These are phyloP conservation scores for Byssothecium circinans DNA, from an alignment of 2,329 filamentous ascomycete genomes.

Conservation along the genomic window DNA sequence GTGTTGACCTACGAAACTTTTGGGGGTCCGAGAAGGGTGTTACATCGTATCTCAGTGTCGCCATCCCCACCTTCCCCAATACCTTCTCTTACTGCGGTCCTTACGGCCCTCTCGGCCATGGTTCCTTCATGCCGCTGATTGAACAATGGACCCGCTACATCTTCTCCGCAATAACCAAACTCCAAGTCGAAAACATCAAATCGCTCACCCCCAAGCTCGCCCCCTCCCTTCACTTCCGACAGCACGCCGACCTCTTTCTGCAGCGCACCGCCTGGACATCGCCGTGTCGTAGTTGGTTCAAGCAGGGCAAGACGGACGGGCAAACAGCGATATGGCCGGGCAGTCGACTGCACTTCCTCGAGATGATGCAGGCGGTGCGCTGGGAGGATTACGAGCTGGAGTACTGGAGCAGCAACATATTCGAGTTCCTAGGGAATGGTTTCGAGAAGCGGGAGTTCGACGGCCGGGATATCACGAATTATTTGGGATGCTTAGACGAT, in stretches of 20 bases:
- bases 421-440: constrained; percentile 30
- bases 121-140: constrained; percentile 27
- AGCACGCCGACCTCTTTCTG: constrained; percentile 27
- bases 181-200: constrained; percentile 28
- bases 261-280: constrained; percentile 29
- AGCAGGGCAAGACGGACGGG: constrained; percentile 24
- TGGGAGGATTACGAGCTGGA: constrained; percentile 29
- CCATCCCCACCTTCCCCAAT: constrained; percentile 49
- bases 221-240: constrained; percentile 15
- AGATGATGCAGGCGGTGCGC: constrained; percentile 20
- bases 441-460: constrained; percentile 51
- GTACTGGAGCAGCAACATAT: constrained; percentile 22
- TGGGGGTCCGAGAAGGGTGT: constrained; percentile 42
- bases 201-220: constrained; percentile 19
- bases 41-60: constrained; percentile 46
- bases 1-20: constrained; percentile 36
- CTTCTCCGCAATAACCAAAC: constrained; percentile 24
- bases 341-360: constrained; percentile 25
- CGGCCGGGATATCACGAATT: constrained; percentile 52
- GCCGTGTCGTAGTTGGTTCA: constrained; percentile 29
- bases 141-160: constrained; percentile 30
- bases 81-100: constrained; percentile 48
- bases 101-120: constrained; percentile 25
- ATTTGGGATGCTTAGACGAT: constrained; percentile 45
- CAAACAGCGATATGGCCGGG: constrained; percentile 28